Conservation (phyloP, 257 asterid genomes). For the Fraxinus anomala region DNA sequence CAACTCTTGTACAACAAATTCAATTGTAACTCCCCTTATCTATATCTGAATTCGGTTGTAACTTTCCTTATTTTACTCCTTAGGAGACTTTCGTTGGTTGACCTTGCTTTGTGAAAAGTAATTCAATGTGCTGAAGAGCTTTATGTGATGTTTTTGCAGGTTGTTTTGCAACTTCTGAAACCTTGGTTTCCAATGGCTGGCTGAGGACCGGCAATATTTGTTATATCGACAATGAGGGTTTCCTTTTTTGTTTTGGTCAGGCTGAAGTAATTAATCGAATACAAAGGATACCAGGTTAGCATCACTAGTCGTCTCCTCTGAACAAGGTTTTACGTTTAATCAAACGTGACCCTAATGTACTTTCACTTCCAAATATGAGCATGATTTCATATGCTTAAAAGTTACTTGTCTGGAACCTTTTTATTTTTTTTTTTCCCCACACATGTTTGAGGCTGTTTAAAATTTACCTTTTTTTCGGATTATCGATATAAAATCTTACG, state of each 20-base stretch:
- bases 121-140: background rate
- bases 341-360: background rate
- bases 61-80: no score
- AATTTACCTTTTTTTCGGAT: background rate
- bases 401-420: background rate
- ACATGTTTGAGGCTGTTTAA: background rate
- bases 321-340: background rate
- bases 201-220: conserved; percentile 58
- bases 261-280: conserved; percentile 59
- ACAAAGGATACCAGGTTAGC: conserved; percentile 62
- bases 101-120: background rate
- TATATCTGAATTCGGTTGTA: no score
- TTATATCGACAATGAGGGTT: conserved; percentile 48
- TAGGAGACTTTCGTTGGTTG: no score
- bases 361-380: background rate
- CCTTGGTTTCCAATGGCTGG: conserved; percentile 41
- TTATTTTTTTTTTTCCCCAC: background rate
- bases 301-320: background rate
- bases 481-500: background rate
- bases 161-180: conserved; percentile 45
- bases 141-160: conserved; percentile 33
- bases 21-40: no score
- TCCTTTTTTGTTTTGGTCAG: conserved; percentile 51
- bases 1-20: no score
- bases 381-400: background rate